Evolutionary conservation across 345 rosid species (phyloP), one percentile per base, ranked within the genome.

Genomic region (Gossypium stocksii): DNA sequence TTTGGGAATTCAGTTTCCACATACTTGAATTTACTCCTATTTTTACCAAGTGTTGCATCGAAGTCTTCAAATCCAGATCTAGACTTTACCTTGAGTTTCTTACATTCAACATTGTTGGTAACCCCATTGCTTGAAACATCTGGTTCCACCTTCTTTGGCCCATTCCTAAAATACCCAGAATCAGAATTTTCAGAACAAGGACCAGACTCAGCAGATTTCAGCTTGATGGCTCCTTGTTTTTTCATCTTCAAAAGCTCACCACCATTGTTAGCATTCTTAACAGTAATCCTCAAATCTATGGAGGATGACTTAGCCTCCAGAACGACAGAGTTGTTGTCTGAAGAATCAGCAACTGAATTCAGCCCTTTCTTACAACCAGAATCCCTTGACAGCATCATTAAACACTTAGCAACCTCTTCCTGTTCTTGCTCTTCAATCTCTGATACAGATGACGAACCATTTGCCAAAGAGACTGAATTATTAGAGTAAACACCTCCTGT

Each of bases 341-440:
- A 91, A 71, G 88, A 90, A 66, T 91, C 91, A 17, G 85, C 90
- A 74, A 78, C 59, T 3, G 84, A 91, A 78, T 79, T 84, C 73
- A 85, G 70, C 65, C 85, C 86, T 70, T 88, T 90, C 81, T 79
- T 85, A 66, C 83, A 80, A 74, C 83, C 78, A 57, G 91, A 85
- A 72, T 93, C 98, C 74, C 86, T 91, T 0, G 98, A 93, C 70
- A 93, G 64, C 98, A 89, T 84, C 95, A 93, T 91, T 82, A 93
- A 71, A 81, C 93, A 86, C 87, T 72, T 79, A 19, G 98, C 98
- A 25, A 87, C 78, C 72, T 89, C 98, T 79, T 93, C 91, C 63
- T 88, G 95, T 13, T 91, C 97, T 29, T 85, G 88, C 89, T 90
- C 91, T 20, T 56, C 60, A 3, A 89, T 80, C 84, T 80, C 95